phyloP scores from a whole-genome alignment of 2,329 filamentous ascomycete genomes.

The Botryotinia convoluta region DNA sequence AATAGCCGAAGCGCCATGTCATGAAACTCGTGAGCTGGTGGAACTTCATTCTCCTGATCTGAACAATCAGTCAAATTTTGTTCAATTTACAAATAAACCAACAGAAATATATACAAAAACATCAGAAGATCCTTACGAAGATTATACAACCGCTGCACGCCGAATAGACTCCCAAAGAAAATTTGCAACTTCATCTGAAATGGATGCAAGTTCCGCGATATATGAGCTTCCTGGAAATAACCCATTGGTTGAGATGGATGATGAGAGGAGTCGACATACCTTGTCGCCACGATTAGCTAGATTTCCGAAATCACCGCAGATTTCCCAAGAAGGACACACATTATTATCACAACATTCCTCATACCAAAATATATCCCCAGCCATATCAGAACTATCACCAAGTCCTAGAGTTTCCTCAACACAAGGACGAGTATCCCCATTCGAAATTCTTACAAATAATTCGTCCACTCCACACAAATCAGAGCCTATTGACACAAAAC shows the following conservation, averaged over 20 bases:
- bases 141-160: neutral
- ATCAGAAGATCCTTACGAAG: neutral
- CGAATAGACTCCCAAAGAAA: constrained; percentile 1
- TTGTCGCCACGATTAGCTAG: neutral
- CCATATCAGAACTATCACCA: neutral
- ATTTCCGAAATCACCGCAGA: neutral
- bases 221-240: constrained; percentile 5
- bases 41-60: constrained; percentile 7
- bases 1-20: constrained; percentile 5
- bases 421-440: neutral
- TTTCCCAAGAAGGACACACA: neutral
- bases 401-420: neutral
- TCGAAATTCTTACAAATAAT: neutral
- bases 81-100: neutral
- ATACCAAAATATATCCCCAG: neutral
- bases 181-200: neutral
- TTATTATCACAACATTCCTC: neutral
- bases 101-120: constrained; percentile 7
- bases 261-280: neutral
- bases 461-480: neutral
- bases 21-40: neutral
- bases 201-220: neutral
- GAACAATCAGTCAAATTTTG: neutral
- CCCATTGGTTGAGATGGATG: constrained; percentile 5
- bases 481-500: neutral